Percentiles rank a stretch among this genome's conserved stretches.
These are phyloP conservation scores for Suhomyces panamericanus DNA, from an alignment of 1,139 yeast species.

Conservation along the genomic window DNA sequence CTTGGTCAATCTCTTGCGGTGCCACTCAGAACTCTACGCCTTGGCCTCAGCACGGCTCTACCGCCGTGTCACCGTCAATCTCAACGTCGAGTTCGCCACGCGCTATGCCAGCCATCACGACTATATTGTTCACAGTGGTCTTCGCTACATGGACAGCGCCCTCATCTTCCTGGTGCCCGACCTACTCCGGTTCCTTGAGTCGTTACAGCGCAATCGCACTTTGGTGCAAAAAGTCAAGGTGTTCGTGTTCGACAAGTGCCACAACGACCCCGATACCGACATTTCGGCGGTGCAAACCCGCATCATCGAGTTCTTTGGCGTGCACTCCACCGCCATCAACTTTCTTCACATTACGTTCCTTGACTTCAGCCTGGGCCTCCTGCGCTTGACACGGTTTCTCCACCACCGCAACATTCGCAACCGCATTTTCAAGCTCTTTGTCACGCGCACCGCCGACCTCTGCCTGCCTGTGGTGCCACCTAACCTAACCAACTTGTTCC, in stretches of 20 bases:
- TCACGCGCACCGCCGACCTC: conserved; percentile 27
- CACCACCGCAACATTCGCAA: conserved; percentile 28
- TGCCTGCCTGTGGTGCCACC: conserved; percentile 30
- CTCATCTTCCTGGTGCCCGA: conserved; percentile 24
- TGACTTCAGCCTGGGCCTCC: conserved; percentile 30
- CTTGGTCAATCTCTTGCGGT: conserved; percentile 26
- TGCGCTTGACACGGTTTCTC: conserved; percentile 28
- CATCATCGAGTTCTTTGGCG: conserved; percentile 32
- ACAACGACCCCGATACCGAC: conserved; percentile 18
- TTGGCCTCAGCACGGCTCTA: conserved; percentile 31
- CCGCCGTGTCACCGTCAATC: conserved; percentile 32
- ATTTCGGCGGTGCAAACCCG: conserved; percentile 24
- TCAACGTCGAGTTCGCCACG: conserved; percentile 33
- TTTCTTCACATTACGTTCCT: conserved; percentile 39
- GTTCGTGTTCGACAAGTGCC: conserved; percentile 41
- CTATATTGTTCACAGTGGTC: conserved; percentile 34
- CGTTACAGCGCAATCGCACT: conserved; percentile 21
- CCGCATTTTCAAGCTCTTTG: conserved; percentile 35
- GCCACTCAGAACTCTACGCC: conserved; percentile 26
- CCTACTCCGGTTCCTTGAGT: conserved; percentile 23
- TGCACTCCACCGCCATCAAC: conserved; percentile 26
- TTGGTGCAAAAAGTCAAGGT: conserved; percentile 29
- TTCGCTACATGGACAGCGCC: conserved; percentile 34
- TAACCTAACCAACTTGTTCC: conserved; percentile 33
- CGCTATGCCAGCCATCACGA: conserved; percentile 19